A percentile compares a stretch with the other conserved stretches of the same genome.
Conservation (phyloP, 306 rosid genomes). For the Pyrus pyrifolia region DNA sequence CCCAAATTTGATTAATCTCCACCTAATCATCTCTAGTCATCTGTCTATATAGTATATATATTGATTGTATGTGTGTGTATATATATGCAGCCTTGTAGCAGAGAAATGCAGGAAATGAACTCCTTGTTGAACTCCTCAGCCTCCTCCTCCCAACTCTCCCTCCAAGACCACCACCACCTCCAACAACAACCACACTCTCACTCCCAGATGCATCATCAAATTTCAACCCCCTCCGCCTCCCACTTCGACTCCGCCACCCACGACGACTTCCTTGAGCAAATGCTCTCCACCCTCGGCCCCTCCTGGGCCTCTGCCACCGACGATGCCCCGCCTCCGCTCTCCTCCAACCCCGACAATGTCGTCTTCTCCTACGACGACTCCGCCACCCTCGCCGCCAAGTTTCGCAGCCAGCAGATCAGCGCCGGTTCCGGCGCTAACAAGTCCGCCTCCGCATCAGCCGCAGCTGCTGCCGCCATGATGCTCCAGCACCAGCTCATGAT, state of each 20-base stretch:
- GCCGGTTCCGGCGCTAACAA: slow-evolving; percentile 18
- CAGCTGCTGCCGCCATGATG: slow-evolving; percentile 56
- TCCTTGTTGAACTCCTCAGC: slow-evolving; percentile 38
- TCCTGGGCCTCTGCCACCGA: slow-evolving; percentile 52
- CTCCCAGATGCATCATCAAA: slow-evolving; percentile 27
- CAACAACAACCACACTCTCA: slow-evolving; percentile 7
- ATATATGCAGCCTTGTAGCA: slow-evolving; percentile 49
- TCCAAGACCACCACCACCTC: slow-evolving; percentile 41
- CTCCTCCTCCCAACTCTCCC: slow-evolving; percentile 37
- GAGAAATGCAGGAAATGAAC: slow-evolving; percentile 63
- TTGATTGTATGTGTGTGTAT: neutral
- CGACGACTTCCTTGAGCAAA: slow-evolving; percentile 88
- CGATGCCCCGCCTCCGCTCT: slow-evolving; percentile 4
- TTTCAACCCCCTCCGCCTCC: neutral
- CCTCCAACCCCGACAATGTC: slow-evolving; percentile 14
- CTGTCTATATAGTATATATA: neutral
- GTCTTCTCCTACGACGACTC: slow-evolving; percentile 48
- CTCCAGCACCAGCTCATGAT: slow-evolving; percentile 70
- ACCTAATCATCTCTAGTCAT: neutral
- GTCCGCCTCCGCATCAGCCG: slow-evolving; percentile 22
- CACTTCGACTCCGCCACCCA: slow-evolving; percentile 49
- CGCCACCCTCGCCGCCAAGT: slow-evolving; percentile 52
- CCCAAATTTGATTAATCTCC: neutral
- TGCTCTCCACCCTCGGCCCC: slow-evolving; percentile 61
- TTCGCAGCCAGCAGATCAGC: slow-evolving; percentile 68